Conservation (phyloP, 2,329 filamentous ascomycete species). For the Colletotrichum filicis region DNA sequence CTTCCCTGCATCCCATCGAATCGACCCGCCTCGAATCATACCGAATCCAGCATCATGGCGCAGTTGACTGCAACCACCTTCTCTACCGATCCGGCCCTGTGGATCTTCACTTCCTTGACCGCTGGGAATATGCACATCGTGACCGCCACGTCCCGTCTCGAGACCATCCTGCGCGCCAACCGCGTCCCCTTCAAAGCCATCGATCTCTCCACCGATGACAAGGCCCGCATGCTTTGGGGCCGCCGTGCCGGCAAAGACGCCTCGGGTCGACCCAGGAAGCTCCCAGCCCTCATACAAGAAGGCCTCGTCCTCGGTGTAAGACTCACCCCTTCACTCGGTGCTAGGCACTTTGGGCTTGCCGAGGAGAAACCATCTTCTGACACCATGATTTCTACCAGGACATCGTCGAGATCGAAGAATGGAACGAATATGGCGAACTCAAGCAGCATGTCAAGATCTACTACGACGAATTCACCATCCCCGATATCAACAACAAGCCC, state of each 20-base stretch:
- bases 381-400: constrained; percentile 66
- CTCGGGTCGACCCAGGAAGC: constrained; percentile 73
- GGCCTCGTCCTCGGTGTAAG: constrained; percentile 86
- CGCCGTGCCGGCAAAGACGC: constrained; percentile 81
- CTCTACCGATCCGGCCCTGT: constrained; percentile 77
- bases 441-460: constrained; percentile 83
- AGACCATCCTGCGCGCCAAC: constrained; percentile 96
- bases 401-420: constrained; percentile 93
- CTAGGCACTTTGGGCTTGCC: background rate
- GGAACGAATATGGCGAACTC: constrained; percentile 98
- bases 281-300: constrained; percentile 89
- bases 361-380: background rate
- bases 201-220: constrained; percentile 90
- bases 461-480: constrained; percentile 71
- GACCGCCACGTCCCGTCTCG: constrained; percentile 93
- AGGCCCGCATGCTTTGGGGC: constrained; percentile 89
- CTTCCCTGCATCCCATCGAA: constrained; percentile 26
- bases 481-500: constrained; percentile 63
- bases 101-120: constrained; percentile 96
- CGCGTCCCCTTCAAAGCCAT: constrained; percentile 92
- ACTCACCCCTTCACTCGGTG: constrained; percentile 40
- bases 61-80: constrained; percentile 49
- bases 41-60: constrained; percentile 32
- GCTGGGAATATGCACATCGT: constrained; percentile 96
- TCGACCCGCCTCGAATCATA: constrained; percentile 18